Conservation (phyloP, 495 filamentous ascomycete genomes). For the Trichoderma asperelloides region DNA sequence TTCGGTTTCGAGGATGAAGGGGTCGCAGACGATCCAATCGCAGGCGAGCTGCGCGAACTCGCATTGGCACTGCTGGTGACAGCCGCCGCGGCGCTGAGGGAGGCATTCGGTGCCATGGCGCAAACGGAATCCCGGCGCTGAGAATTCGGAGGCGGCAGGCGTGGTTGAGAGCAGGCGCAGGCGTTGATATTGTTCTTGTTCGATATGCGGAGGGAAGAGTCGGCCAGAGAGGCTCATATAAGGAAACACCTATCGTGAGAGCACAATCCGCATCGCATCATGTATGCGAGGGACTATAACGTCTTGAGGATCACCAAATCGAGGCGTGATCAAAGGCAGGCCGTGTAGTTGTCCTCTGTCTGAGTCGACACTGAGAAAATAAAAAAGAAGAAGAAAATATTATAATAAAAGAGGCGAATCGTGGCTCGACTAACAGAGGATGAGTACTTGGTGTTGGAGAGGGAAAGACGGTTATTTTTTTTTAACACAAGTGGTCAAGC, state of each 20-base stretch:
- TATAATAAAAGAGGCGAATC: neutral
- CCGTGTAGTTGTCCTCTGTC: neutral
- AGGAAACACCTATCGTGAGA: neutral
- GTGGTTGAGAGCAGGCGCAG: neutral
- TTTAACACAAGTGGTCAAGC: neutral
- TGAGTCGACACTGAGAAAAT: neutral
- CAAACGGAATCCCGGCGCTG: neutral
- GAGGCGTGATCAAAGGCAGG: neutral
- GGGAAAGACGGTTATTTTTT: neutral
- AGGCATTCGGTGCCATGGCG: neutral
- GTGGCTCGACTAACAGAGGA: neutral
- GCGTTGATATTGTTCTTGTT: neutral
- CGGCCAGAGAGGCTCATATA: constrained; percentile 3
- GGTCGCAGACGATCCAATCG: constrained; percentile 25
- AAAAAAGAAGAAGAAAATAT: no score
- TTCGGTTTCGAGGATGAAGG: constrained; percentile 28
- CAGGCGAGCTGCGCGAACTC: constrained; percentile 40
- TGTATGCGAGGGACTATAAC: neutral
- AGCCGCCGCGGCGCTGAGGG: constrained; percentile 19
- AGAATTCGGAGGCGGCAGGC: constrained; percentile 14
- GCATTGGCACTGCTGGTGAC: constrained; percentile 25
- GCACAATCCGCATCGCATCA: constrained; percentile 2
- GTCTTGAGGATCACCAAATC: neutral
- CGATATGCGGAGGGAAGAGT: neutral
- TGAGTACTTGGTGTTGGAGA: neutral